These are phyloP conservation scores for Tremella mesenterica DNA, from an alignment of 768 basidiomycete genomes.

Conservation along the genomic window DNA sequence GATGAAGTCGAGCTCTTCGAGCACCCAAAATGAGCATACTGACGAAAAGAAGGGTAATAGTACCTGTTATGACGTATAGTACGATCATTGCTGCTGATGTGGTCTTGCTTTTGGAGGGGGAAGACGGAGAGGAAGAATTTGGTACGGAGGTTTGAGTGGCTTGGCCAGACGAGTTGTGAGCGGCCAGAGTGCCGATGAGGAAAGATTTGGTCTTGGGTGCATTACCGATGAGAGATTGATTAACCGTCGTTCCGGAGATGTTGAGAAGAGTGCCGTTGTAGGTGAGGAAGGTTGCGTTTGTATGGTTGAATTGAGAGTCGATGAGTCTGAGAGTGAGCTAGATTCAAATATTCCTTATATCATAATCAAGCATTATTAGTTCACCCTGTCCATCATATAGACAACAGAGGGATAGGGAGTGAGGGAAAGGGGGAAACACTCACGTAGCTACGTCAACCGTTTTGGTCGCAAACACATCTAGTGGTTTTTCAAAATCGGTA, in stretches of 20 bases:
- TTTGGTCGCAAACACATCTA: slow-evolving; percentile 53
- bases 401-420: too few relatives aligned
- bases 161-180: slow-evolving; percentile 55
- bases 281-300: slow-evolving; percentile 52
- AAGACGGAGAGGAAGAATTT: slow-evolving; percentile 16
- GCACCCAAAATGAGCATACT: slow-evolving; percentile 79
- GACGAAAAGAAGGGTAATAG: slow-evolving; percentile 74
- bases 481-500: slow-evolving; percentile 52
- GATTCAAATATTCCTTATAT: neutral
- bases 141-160: slow-evolving; percentile 33
- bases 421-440: slow-evolving; percentile 15
- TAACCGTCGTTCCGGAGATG: slow-evolving; percentile 33
- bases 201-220: slow-evolving; percentile 45
- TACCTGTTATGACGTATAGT: slow-evolving; percentile 76
- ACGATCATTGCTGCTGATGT: slow-evolving; percentile 64
- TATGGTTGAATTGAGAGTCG: slow-evolving; percentile 52
- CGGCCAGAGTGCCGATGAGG: slow-evolving; percentile 61
- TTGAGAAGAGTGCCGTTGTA: slow-evolving; percentile 60
- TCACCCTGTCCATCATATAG: too few relatives aligned
- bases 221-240: slow-evolving; percentile 18
- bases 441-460: slow-evolving; percentile 54
- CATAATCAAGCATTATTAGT: neutral
- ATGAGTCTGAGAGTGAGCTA: slow-evolving; percentile 47
- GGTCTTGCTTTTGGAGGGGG: slow-evolving; percentile 5
- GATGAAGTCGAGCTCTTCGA: slow-evolving; percentile 71